Percentiles rank a stretch among this genome's conserved stretches.
Evolutionary conservation across 2,329 filamentous ascomycete species (phyloP).

Genomic region (Talaromyces piceae): DNA sequence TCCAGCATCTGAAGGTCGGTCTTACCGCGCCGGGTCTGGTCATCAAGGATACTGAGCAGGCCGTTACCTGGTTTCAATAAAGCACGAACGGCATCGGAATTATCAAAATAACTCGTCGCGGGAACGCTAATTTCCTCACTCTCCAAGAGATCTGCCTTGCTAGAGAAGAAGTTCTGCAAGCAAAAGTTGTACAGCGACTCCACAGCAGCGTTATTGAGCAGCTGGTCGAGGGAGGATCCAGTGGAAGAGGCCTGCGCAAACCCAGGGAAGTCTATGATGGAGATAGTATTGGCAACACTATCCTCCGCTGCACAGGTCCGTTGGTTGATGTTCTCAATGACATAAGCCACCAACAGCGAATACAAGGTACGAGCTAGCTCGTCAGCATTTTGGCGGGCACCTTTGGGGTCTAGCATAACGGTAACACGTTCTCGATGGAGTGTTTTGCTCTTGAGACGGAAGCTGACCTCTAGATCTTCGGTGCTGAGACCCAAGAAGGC

Average conservation of each 20-base stretch:
- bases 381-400: constrained; percentile 84
- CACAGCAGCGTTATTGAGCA: constrained; percentile 88
- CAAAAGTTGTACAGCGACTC: constrained; percentile 91
- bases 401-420: constrained; percentile 89
- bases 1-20: constrained; percentile 87
- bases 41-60: constrained; percentile 86
- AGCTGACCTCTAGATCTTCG: constrained; percentile 72
- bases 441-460: constrained; percentile 96
- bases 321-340: constrained; percentile 90
- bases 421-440: constrained; percentile 96
- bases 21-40: constrained; percentile 84
- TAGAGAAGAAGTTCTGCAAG: constrained; percentile 91
- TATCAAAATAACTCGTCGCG: constrained; percentile 95
- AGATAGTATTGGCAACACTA: constrained; percentile 83
- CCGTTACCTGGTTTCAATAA: constrained; percentile 90
- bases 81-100: constrained; percentile 86
- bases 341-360: constrained; percentile 84
- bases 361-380: constrained; percentile 91
- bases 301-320: constrained; percentile 81
- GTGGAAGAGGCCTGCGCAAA: constrained; percentile 82
- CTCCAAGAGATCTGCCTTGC: constrained; percentile 86
- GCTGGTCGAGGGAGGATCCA: constrained; percentile 78
- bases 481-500: constrained; percentile 88
- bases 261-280: constrained; percentile 91
- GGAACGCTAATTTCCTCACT: constrained; percentile 86